These are phyloP conservation scores for Sindora glabra DNA, from an alignment of 306 rosid species.

Conservation along the genomic window DNA sequence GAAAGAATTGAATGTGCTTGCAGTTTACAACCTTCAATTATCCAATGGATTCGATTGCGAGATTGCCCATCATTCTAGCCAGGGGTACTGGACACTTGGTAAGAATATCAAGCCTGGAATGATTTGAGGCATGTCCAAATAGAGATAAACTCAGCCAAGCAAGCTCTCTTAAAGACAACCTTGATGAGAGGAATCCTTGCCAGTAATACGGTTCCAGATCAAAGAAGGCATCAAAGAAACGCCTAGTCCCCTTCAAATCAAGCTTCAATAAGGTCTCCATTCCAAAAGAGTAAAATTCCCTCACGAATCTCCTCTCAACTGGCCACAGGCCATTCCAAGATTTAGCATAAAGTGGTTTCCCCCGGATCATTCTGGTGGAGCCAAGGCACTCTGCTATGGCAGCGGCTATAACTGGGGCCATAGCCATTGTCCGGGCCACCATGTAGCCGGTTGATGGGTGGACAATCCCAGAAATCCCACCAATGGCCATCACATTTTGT, in stretches of 20 bases:
- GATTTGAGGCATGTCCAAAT: conserved; percentile 53
- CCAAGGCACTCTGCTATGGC: conserved; percentile 70
- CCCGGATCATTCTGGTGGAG: conserved; percentile 72
- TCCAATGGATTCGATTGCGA: conserved; percentile 30
- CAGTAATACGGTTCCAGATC: conserved; percentile 59
- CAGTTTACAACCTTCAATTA: not conserved
- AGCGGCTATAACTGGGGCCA: conserved; percentile 45
- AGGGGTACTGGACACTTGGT: conserved; percentile 44
- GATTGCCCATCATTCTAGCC: conserved; percentile 31
- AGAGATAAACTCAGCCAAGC: conserved; percentile 44
- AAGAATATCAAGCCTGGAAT: conserved; percentile 54
- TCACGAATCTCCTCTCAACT: conserved; percentile 34
- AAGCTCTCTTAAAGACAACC: conserved; percentile 48
- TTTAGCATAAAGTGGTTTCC: conserved; percentile 38
- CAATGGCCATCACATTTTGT: conserved; percentile 63
- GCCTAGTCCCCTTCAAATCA: conserved; percentile 61
- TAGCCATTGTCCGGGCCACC: conserved; percentile 63
- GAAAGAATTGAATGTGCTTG: not conserved
- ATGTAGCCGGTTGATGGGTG: conserved; percentile 89
- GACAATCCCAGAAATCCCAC: conserved; percentile 70
- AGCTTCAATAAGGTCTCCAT: conserved; percentile 85
- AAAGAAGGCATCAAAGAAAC: conserved; percentile 80
- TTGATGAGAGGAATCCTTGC: conserved; percentile 87
- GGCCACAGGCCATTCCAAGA: conserved; percentile 85
- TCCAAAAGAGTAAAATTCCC: conserved; percentile 77